phyloP scores from a whole-genome alignment of 2,329 filamentous ascomycete species.

The Rugonectria rugulosa region DNA sequence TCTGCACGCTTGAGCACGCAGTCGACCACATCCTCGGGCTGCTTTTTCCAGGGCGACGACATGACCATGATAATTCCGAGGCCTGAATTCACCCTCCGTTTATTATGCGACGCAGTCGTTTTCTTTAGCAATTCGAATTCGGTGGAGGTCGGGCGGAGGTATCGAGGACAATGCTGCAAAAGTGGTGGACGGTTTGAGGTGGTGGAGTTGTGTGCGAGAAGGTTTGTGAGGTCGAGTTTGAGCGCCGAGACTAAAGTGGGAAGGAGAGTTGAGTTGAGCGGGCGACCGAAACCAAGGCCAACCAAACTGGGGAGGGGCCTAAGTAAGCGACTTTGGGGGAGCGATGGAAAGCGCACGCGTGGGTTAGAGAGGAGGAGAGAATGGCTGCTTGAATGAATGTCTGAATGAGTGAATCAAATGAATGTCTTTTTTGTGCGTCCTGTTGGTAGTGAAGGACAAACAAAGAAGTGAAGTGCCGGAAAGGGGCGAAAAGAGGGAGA shows the following conservation, averaged over 20 bases:
- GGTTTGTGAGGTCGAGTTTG: constrained; percentile 20
- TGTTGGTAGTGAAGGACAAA: neutral
- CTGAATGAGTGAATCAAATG: constrained; percentile 4
- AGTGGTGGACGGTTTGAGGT: constrained; percentile 2
- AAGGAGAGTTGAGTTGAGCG: constrained; percentile 23
- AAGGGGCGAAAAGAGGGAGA: constrained; percentile 4
- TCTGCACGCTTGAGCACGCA: constrained; percentile 76
- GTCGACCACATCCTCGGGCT: constrained; percentile 71
- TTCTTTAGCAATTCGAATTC: neutral
- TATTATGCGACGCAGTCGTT: neutral
- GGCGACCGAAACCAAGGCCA: constrained; percentile 10
- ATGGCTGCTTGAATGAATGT: no score
- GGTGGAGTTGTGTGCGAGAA: constrained; percentile 18
- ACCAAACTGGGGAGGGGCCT: neutral
- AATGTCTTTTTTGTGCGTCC: constrained; percentile 20
- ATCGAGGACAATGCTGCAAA: neutral
- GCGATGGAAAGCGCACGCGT: constrained; percentile 16
- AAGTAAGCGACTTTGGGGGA: constrained; percentile 19
- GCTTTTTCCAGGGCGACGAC: constrained; percentile 69
- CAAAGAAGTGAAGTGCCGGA: neutral
- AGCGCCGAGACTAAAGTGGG: constrained; percentile 20
- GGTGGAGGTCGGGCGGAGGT: constrained; percentile 7
- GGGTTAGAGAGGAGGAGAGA: neutral
- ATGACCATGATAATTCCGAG: constrained; percentile 47
- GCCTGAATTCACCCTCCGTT: constrained; percentile 26